Evolutionary conservation across 164 flowering plant genomes (phyloP), one percentile per base, ranked within the genome.

Genomic region (Macadamia integrifolia): DNA sequence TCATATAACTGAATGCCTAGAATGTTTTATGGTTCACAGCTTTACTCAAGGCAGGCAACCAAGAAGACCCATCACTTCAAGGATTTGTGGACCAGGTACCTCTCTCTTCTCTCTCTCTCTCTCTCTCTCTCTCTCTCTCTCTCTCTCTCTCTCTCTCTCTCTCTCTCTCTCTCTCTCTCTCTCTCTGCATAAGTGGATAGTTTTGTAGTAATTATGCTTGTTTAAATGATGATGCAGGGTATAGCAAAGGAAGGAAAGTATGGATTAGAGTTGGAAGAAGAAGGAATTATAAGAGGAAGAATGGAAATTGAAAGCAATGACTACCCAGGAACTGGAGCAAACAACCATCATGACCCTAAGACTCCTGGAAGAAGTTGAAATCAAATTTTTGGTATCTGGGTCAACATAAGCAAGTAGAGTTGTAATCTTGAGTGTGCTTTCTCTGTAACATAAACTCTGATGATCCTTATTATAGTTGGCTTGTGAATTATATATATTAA

Each of bases 301-400:
- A 67, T 81, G 78, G 77, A 46, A 11, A 0, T 75, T 49, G 80
- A 72, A 42, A 70, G 23, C 68, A 69, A 58, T 59, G 84, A 81
- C 56, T 81, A 81, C 65, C 77, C 82, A 62, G 84, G 80, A 13
- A 66, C 82, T 32, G 82, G 84, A 56, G 79, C 84, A 30, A 81
- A 81, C 74, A 72, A 66, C 43, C 73, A 66, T 66, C 84, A 81
- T 64, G 84, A 81, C 35, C 84, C 84, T 11, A 71, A 63, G 64
- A 61, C 80, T 11, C 81, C 84, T 12, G 78, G 80, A 48, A 71
- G 71, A 70, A 18, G 43, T 61, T 61, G 6, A 46, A 46, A 3
- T 11, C 7, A 3, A 53, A 53, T 53, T 53, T 53, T 53, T 17
- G 3, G 1, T 53, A 53, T 53, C 5, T 53, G 1, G n/a, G 14